Conservation (phyloP, 1,284 basidiomycete genomes). For the Naganishia albida region DNA sequence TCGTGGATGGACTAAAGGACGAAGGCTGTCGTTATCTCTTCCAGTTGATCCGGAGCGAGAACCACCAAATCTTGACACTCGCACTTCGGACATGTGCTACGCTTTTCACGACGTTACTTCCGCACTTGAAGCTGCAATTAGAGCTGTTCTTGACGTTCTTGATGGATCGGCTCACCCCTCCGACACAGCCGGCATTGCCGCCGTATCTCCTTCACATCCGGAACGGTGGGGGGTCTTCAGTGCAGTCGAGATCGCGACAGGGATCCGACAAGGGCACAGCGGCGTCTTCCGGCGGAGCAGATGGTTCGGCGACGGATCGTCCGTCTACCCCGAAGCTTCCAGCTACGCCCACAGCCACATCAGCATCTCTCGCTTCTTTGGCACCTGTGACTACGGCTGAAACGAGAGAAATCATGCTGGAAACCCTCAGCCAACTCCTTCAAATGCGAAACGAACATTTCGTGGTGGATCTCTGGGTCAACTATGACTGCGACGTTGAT, state of each 20-base stretch:
- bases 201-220: constrained; percentile 40
- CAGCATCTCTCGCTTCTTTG: constrained; percentile 39
- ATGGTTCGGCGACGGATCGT: constrained; percentile 24
- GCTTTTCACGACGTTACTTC: constrained; percentile 83
- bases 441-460: constrained; percentile 70
- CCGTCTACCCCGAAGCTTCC: constrained; percentile 28
- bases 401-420: constrained; percentile 84
- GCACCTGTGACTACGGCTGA: constrained; percentile 57
- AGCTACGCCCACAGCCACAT: constrained; percentile 36
- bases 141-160: constrained; percentile 93
- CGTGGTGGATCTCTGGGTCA: constrained; percentile 92
- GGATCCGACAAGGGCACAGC: constrained; percentile 30
- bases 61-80: constrained; percentile 72
- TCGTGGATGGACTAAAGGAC: constrained; percentile 60
- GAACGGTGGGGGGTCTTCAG: constrained; percentile 32
- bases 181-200: constrained; percentile 50
- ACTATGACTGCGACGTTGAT: constrained; percentile 96
- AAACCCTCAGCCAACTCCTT: constrained; percentile 79
- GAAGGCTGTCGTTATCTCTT: constrained; percentile 95
- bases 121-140: constrained; percentile 90
- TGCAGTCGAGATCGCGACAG: constrained; percentile 54
- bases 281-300: constrained; percentile 31
- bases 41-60: constrained; percentile 82
- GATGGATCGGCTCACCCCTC: constrained; percentile 79
- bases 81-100: constrained; percentile 83